Evolutionary conservation across 352 stramenopile species (phyloP).

Genomic region (Pythium plurisporium): DNA sequence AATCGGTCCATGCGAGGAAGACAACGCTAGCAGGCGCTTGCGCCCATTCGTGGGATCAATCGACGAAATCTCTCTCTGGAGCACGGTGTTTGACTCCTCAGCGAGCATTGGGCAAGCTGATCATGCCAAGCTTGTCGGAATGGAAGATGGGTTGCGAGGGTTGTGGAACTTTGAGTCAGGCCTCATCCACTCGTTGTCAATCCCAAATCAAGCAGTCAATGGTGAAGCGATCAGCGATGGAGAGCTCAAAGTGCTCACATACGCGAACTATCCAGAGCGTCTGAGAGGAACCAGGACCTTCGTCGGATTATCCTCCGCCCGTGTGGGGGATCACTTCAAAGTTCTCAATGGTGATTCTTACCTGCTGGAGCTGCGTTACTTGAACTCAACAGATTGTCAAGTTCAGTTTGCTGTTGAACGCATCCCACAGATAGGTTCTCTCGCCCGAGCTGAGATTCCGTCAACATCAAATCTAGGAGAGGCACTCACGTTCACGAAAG

Average conservation of each 20-base stretch:
- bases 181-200: not conserved
- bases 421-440: not conserved
- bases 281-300: not conserved
- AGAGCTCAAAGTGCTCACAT: constrained; percentile 1
- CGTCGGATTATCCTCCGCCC: constrained; percentile 4
- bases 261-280: not conserved
- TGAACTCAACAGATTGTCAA: constrained; percentile 4
- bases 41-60: constrained; percentile 25
- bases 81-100: not conserved
- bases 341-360: not conserved
- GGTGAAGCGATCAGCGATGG: not conserved
- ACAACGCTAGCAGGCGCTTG: not conserved
- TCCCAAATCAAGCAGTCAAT: not conserved
- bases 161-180: constrained; percentile 30
- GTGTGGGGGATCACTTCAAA: not conserved
- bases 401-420: not conserved
- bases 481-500: too few species aligned
- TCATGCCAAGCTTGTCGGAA: constrained; percentile 15
- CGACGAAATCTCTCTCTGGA: constrained; percentile 37
- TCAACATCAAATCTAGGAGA: too few species aligned
- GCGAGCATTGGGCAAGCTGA: not conserved
- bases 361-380: not conserved
- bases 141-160: constrained; percentile 22
- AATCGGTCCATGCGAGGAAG: constrained; percentile 3
- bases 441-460: constrained; percentile 1